A percentile compares a stretch with the other conserved stretches of the same genome.
phyloP scores from a whole-genome alignment of 768 basidiomycete genomes.

The Rhodotorula toruloides region DNA sequence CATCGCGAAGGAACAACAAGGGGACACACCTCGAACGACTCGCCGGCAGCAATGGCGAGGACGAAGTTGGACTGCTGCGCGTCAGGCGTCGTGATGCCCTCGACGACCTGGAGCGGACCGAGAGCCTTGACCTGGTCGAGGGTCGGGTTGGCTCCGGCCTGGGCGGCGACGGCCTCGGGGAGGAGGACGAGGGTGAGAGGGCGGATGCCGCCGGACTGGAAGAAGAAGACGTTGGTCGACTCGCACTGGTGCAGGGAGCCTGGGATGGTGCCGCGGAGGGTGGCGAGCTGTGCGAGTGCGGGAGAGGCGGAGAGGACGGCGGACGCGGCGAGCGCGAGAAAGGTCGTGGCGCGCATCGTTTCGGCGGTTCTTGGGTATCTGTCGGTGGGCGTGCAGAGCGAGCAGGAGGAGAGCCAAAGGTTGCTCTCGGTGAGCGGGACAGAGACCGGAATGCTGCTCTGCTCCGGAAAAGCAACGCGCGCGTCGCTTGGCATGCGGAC shows the following conservation, averaged over 20 bases:
- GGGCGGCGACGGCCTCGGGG: constrained; percentile 9
- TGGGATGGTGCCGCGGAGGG: constrained; percentile 10
- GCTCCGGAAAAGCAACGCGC: no score
- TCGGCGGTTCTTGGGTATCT: background rate
- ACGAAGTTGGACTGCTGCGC: constrained; percentile 16
- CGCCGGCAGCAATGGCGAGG: constrained; percentile 31
- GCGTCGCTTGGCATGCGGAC: no score
- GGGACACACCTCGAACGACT: constrained; percentile 33
- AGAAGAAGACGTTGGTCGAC: constrained; percentile 35
- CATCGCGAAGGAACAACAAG: no score
- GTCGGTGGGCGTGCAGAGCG: background rate
- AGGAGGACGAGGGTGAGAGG: constrained; percentile 34
- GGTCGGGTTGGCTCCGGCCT: constrained; percentile 5
- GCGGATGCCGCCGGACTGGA: constrained; percentile 28
- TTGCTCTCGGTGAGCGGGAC: no score
- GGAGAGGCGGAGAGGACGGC: constrained; percentile 1
- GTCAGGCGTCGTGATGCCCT: constrained; percentile 32
- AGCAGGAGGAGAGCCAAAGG: no score
- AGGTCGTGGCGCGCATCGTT: constrained; percentile 6
- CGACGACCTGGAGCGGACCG: constrained; percentile 25
- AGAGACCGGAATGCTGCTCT: no score
- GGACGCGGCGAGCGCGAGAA: background rate
- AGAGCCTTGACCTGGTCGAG: constrained; percentile 12
- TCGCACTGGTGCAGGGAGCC: constrained; percentile 37
- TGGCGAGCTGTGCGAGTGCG: background rate